Evolutionary conservation across 768 basidiomycete species (phyloP).

Genomic region (Macrolepiota fuliginosa): DNA sequence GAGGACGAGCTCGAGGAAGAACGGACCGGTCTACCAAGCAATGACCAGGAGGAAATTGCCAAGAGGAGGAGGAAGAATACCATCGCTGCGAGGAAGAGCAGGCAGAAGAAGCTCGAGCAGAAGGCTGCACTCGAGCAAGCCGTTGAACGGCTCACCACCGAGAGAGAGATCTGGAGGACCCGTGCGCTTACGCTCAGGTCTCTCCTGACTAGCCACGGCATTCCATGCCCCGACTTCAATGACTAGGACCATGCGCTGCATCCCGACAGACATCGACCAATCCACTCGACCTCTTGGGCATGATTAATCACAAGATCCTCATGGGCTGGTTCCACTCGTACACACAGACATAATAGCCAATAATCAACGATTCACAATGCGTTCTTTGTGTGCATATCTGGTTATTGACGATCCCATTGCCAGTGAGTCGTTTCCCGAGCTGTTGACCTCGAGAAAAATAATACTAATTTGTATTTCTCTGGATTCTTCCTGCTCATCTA

Average conservation of each 20-base stretch:
- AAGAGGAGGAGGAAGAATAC: conserved; percentile 84
- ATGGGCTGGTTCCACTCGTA: conserved; percentile 11
- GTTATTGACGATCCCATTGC: conserved; percentile 1
- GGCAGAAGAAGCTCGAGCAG: conserved; percentile 72
- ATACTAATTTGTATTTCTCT: conserved; percentile 1
- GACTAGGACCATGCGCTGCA: conserved; percentile 19
- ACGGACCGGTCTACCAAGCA: conserved; percentile 35
- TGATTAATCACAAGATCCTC: background rate
- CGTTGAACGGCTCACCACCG: conserved; percentile 48
- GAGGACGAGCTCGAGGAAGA: conserved; percentile 49
- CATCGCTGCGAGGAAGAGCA: conserved; percentile 76
- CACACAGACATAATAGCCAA: conserved; percentile 1
- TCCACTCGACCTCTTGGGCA: background rate
- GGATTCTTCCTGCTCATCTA: background rate
- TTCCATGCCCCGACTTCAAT: conserved; percentile 52
- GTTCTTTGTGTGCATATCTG: conserved; percentile 9
- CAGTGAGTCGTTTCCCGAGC: background rate
- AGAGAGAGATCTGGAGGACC: conserved; percentile 63
- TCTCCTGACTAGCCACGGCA: conserved; percentile 54
- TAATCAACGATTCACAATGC: conserved; percentile 1
- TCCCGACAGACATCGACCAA: background rate
- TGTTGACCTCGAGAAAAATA: background rate
- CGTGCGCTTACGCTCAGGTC: conserved; percentile 50
- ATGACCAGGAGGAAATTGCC: conserved; percentile 66
- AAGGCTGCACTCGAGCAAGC: conserved; percentile 61